These are phyloP conservation scores for Ploettnerulaceae sp. DNA, from an alignment of 2,329 filamentous ascomycete genomes.

Conservation along the genomic window DNA sequence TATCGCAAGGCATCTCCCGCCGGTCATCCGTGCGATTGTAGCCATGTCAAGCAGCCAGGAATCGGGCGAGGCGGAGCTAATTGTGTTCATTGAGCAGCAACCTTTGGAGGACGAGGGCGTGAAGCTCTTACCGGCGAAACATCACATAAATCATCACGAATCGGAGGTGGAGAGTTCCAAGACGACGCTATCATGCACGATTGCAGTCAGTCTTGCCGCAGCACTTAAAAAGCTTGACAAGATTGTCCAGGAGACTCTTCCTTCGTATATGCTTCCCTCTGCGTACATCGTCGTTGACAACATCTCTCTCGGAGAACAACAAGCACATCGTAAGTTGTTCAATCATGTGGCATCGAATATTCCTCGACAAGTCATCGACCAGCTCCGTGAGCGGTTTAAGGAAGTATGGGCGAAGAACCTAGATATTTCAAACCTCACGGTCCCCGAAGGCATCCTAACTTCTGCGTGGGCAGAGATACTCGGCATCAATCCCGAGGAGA, in stretches of 20 bases:
- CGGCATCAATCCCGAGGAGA: slow-evolving; percentile 29
- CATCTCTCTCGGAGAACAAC: slow-evolving; percentile 30
- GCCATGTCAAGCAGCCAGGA: slow-evolving; percentile 28
- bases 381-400: slow-evolving; percentile 23
- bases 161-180: neutral
- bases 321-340: neutral
- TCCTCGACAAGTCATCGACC: neutral
- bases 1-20: slow-evolving; percentile 35
- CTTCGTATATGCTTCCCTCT: slow-evolving; percentile 44
- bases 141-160: neutral
- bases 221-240: slow-evolving; percentile 40
- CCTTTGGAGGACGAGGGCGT: neutral
- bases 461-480: slow-evolving; percentile 33
- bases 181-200: neutral
- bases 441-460: slow-evolving; percentile 35
- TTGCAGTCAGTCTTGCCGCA: slow-evolving; percentile 32
- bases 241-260: slow-evolving; percentile 40
- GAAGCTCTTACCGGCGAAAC: neutral
- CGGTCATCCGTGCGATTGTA: slow-evolving; percentile 27
- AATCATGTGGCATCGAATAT: slow-evolving; percentile 1
- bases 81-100: slow-evolving; percentile 6
- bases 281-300: slow-evolving; percentile 40
- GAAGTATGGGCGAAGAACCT: slow-evolving; percentile 35
- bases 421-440: slow-evolving; percentile 34
- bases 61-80: neutral